Percentiles rank a stretch among this genome's conserved stretches.
Conservation (phyloP, 1,284 basidiomycete genomes). For the Meira nashicola region DNA sequence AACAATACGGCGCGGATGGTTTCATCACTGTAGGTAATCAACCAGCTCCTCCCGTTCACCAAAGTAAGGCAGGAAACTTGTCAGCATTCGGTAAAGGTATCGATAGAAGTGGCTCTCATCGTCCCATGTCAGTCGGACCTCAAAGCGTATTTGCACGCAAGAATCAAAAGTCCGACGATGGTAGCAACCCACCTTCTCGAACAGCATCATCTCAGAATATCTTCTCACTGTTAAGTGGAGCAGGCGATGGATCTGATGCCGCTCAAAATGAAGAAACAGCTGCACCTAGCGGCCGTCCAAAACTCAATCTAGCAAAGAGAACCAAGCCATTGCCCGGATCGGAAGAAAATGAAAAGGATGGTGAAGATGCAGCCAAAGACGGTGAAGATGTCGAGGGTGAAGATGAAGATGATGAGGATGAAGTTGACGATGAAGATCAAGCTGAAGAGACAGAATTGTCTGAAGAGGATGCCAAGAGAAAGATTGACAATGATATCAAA, state of each 20-base stretch:
- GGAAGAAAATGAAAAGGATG: slow-evolving; percentile 22
- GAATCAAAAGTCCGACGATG: slow-evolving; percentile 55
- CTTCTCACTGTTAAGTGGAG: slow-evolving; percentile 59
- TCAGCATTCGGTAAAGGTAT: slow-evolving; percentile 72
- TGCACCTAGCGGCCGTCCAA: slow-evolving; percentile 60
- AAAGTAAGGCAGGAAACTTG: slow-evolving; percentile 76
- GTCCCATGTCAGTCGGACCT: slow-evolving; percentile 60
- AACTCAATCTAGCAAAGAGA: slow-evolving; percentile 66
- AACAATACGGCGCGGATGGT: slow-evolving; percentile 63
- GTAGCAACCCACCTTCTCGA: slow-evolving; percentile 66
- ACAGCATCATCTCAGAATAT: slow-evolving; percentile 76
- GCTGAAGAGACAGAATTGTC: slow-evolving; percentile 54
- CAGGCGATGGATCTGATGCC: slow-evolving; percentile 19
- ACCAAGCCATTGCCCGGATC: slow-evolving; percentile 57
- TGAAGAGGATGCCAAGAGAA: slow-evolving; percentile 68
- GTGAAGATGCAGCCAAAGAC: slow-evolving; percentile 48
- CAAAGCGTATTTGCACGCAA: slow-evolving; percentile 70
- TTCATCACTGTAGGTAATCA: slow-evolving; percentile 69
- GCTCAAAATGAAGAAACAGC: slow-evolving; percentile 14
- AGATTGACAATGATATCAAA: slow-evolving; percentile 62
- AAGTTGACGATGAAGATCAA: slow-evolving; percentile 50
- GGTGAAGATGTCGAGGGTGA: slow-evolving; percentile 54
- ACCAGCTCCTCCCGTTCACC: slow-evolving; percentile 58
- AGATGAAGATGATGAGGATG: slow-evolving; percentile 52
- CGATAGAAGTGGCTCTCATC: slow-evolving; percentile 58